Evolutionary conservation across 306 rosid genomes (phyloP).

Genomic region (Crataegus laevigata): DNA sequence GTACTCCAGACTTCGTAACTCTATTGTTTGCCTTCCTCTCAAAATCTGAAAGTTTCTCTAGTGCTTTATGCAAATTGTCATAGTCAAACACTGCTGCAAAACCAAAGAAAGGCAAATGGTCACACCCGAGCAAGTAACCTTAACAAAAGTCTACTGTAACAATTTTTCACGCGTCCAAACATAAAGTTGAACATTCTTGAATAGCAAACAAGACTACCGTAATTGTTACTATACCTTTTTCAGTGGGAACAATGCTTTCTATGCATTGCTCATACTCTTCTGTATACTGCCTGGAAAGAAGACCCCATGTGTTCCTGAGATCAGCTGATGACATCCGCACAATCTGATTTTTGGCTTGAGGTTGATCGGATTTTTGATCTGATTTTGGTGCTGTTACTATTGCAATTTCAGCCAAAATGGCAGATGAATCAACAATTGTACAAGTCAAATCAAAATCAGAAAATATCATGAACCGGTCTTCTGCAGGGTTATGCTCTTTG

Average conservation of each 20-base stretch:
- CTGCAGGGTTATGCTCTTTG: slow-evolving; percentile 54
- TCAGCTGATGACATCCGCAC: slow-evolving; percentile 70
- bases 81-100: slow-evolving; percentile 63
- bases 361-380: slow-evolving; percentile 75
- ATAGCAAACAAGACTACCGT: background rate
- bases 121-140: background rate
- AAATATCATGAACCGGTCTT: slow-evolving; percentile 61
- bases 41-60: slow-evolving; percentile 74
- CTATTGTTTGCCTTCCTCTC: slow-evolving; percentile 82
- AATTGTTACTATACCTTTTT: slow-evolving; percentile 46
- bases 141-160: background rate
- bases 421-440: slow-evolving; percentile 89
- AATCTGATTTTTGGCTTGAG: slow-evolving; percentile 54
- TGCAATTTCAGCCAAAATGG: slow-evolving; percentile 94
- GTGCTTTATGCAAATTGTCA: slow-evolving; percentile 50
- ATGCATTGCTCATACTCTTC: slow-evolving; percentile 93
- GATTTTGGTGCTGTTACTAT: slow-evolving; percentile 79
- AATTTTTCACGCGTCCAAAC: background rate
- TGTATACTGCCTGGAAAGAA: slow-evolving; percentile 71
- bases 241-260: slow-evolving; percentile 56
- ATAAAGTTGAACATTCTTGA: background rate
- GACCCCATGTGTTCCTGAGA: slow-evolving; percentile 72
- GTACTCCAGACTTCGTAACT: slow-evolving; percentile 82
- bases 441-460: slow-evolving; percentile 98
- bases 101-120: background rate